A percentile compares a stretch with the other conserved stretches of the same genome.
These are phyloP conservation scores for Plenodomus lindquistii DNA, from an alignment of 2,329 filamentous ascomycete genomes.

Conservation along the genomic window DNA sequence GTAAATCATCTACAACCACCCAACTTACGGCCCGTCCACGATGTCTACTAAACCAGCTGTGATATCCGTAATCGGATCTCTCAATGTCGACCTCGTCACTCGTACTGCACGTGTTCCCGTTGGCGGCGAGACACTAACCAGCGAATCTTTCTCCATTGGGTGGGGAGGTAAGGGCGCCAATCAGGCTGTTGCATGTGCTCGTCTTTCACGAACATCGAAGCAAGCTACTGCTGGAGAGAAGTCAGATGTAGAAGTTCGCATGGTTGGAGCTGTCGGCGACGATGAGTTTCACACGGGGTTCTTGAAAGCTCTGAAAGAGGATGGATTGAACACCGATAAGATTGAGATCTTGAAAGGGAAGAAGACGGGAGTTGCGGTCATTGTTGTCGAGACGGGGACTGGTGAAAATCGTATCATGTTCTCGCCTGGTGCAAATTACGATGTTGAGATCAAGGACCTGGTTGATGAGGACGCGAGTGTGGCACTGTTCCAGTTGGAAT, in stretches of 20 bases:
- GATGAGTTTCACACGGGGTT: constrained; percentile 49
- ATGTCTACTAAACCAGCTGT: constrained; percentile 43
- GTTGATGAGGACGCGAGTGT: constrained; percentile 48
- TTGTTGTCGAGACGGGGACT: constrained; percentile 52
- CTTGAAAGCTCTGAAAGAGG: constrained; percentile 48
- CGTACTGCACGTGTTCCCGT: constrained; percentile 81
- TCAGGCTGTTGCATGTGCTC: constrained; percentile 86
- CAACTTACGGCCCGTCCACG: neutral
- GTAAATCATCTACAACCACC: neutral
- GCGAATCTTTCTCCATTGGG: constrained; percentile 75
- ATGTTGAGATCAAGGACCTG: constrained; percentile 43
- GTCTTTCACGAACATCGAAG: constrained; percentile 66
- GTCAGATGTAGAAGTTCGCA: constrained; percentile 49
- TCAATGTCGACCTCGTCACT: constrained; percentile 93
- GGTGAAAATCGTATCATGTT: constrained; percentile 57
- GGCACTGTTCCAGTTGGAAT: constrained; percentile 53
- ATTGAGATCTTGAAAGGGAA: constrained; percentile 48
- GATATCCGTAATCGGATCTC: constrained; percentile 86
- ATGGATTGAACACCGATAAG: constrained; percentile 49
- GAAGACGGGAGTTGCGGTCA: constrained; percentile 54
- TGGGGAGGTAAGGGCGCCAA: constrained; percentile 95
- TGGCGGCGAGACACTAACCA: constrained; percentile 85
- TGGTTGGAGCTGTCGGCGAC: constrained; percentile 55
- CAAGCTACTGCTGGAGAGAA: constrained; percentile 26
- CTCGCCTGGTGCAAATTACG: constrained; percentile 52